Evolutionary conservation across 208 protist genomes (phyloP).

Genomic region (Trypanosoma congolense): DNA sequence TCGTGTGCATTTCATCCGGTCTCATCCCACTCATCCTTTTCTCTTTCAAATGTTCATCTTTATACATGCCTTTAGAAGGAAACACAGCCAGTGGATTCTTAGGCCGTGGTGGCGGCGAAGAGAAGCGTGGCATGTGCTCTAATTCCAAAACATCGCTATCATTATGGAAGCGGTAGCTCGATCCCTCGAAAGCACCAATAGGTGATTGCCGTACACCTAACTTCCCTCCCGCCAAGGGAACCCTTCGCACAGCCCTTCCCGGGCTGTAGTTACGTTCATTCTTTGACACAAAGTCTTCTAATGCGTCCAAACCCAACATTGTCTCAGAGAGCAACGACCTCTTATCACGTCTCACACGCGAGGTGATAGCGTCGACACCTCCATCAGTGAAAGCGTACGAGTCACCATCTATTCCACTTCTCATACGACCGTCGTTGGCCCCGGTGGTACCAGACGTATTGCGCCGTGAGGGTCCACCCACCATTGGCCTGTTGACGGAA

Average conservation of each 20-base stretch:
- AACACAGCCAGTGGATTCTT: not conserved
- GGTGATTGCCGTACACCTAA: not conserved
- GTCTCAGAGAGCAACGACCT: not conserved
- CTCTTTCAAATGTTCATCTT: not conserved
- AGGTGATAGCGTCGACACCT: not conserved
- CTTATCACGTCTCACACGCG: not conserved
- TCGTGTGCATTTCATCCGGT: too few species aligned
- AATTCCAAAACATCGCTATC: too few species aligned
- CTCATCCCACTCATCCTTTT: too few species aligned
- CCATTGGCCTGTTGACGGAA: too few species aligned
- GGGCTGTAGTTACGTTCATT: not conserved
- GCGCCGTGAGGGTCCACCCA: too few species aligned
- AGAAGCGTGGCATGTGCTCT: not conserved
- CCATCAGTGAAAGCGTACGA: not conserved
- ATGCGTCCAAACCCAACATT: not conserved
- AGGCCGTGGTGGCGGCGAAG: not conserved
- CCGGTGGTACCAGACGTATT: not conserved
- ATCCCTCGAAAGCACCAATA: not conserved
- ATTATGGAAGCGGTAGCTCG: too few species aligned
- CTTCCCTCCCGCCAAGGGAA: not conserved
- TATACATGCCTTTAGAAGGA: not conserved
- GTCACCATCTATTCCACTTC: not conserved
- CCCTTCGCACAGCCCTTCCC: not conserved
- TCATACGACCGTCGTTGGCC: not conserved
- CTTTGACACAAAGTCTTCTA: not conserved